Base-by-base conservation (phyloP, 2,329 filamentous ascomycete genomes). In the Ascocoryne sarcoides region DNA sequence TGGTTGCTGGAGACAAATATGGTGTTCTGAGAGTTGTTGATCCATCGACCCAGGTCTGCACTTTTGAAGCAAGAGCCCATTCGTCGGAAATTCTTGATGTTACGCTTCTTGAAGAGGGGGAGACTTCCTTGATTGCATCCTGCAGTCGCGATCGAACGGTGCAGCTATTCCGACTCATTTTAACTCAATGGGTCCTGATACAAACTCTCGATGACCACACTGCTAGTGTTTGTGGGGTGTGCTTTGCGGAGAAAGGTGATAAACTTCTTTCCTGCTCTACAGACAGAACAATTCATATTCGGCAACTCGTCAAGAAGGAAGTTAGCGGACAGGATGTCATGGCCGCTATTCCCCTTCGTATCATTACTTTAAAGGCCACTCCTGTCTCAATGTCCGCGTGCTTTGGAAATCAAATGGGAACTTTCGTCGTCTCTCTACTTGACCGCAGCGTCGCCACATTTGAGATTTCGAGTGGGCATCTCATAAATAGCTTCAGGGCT, bases 201-300 rank as follows among this genome's bases (percentile, higher is more conserved):
- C 92, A 98, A 60, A 98, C 92, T 0, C 75, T 96, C 57, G 79
- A 85, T 41, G 90, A 98, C 52, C 94, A 96, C 61, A 79, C 88
- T 20, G 86, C 88, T 16, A 84, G 85, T 48, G 89, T 98, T 75
- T 40, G 79, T 81, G 56, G 71, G 70, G 65, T 95, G 19, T 70
- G 89, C 7, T 87, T 93, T 43, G 76, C 83, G 2, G 73, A 82
- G 31, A 75, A 87, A 58, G 79, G 79, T 4, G 55, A 60, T 37
- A 68, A 70, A 30, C 65, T 96, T 32, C 71, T 96, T 15, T 95
- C 92, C 1, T 89, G 83, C 54, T 95, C 90, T 2, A 71, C 87
- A 36, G 92, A 98, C 62, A 79, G 92, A 31, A 93, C 87, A 1
- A 67, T 95, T 36, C 82, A 95, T 37, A 70, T 95, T 15, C 76